Evolutionary conservation across 441 rosid species (phyloP).

Genomic region (Pelargonium citronellum): DNA sequence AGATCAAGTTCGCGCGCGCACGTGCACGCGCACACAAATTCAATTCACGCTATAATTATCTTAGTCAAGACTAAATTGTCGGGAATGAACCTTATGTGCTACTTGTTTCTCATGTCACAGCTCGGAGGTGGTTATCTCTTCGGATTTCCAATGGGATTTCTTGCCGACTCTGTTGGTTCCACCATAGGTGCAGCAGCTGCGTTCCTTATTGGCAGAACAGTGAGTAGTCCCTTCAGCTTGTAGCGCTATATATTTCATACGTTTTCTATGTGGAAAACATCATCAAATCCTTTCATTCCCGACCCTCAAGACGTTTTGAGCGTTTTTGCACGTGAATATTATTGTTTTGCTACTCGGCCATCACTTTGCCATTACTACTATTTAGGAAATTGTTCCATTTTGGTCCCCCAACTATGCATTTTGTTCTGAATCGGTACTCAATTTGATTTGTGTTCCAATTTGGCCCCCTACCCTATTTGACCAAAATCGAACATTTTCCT

Average conservation of each 20-base stretch:
- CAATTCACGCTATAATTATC: not conserved
- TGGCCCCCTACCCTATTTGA: too few relatives aligned
- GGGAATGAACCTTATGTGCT: not conserved
- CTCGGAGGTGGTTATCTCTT: conserved; percentile 58
- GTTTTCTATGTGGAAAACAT: not conserved
- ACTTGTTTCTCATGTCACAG: conserved; percentile 24
- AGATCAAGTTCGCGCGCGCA: not conserved
- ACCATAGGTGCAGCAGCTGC: conserved; percentile 53
- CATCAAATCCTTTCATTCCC: conserved; percentile 10
- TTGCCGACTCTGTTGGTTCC: conserved; percentile 54
- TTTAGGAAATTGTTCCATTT: too few relatives aligned
- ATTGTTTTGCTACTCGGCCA: not conserved
- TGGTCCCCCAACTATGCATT: too few relatives aligned
- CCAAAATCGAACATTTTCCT: too few relatives aligned
- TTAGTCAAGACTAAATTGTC: not conserved
- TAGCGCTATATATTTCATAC: not conserved
- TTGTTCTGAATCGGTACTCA: too few relatives aligned
- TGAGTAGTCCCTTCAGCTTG: conserved; percentile 25
- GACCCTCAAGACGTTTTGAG: not conserved
- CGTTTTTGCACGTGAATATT: not conserved
- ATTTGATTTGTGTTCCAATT: too few relatives aligned
- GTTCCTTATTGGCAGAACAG: conserved; percentile 56
- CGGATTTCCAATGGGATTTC: conserved; percentile 43
- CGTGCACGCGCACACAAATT: too few relatives aligned
- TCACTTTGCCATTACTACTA: too few relatives aligned